Conservation (phyloP, 495 filamentous ascomycete genomes). For the Penicillium crystallinum region DNA sequence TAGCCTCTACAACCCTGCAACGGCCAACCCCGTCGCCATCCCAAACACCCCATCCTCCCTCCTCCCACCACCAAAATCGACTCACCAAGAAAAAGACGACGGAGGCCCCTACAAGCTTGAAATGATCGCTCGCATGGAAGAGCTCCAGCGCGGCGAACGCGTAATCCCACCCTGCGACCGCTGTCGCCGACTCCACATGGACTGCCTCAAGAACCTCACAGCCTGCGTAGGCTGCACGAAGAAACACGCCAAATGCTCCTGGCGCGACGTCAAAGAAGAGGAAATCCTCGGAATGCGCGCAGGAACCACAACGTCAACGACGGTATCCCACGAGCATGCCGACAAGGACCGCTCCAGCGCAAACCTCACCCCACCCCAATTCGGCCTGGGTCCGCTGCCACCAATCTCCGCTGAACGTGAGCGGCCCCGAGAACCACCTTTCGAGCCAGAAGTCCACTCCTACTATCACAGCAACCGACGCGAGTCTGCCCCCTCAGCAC, state of each 20-base stretch:
- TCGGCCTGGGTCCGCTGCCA: slow-evolving; percentile 1
- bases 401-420: slow-evolving; percentile 17
- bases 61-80: slow-evolving; percentile 46
- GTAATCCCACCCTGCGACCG: slow-evolving; percentile 78
- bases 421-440: slow-evolving; percentile 5
- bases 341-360: slow-evolving; percentile 18
- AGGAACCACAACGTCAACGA: neutral
- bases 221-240: slow-evolving; percentile 83
- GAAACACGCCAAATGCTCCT: slow-evolving; percentile 81
- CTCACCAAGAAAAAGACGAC: slow-evolving; percentile 50
- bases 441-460: slow-evolving; percentile 2
- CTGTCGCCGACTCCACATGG: slow-evolving; percentile 71
- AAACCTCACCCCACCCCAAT: neutral
- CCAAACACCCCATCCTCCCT: slow-evolving; percentile 48
- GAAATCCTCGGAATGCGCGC: slow-evolving; percentile 34
- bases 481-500: slow-evolving; percentile 31
- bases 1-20: slow-evolving; percentile 30
- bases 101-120: slow-evolving; percentile 58
- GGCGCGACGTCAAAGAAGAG: slow-evolving; percentile 68
- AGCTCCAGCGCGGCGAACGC: slow-evolving; percentile 62
- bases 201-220: slow-evolving; percentile 78
- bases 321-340: slow-evolving; percentile 12
- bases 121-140: slow-evolving; percentile 72
- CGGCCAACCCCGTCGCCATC: slow-evolving; percentile 44
- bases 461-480: slow-evolving; percentile 20